Evolutionary conservation across 1,284 basidiomycete species (phyloP).

Genomic region (Leccinum subspadiceum): DNA sequence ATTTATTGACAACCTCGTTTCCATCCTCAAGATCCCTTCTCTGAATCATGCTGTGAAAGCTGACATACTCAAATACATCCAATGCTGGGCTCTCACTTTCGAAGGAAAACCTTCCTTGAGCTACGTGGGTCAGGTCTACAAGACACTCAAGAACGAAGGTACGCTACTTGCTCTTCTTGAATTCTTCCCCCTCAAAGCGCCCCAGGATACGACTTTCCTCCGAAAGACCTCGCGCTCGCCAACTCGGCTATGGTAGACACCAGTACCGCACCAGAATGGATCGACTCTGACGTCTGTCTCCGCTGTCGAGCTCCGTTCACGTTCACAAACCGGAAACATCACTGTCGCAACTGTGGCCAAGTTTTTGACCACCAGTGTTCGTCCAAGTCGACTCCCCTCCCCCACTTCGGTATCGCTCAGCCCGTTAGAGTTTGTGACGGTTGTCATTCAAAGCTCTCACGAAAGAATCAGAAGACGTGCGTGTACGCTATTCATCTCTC

Average conservation of each 20-base stretch:
- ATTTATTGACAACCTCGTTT: conserved; percentile 90
- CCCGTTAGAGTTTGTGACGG: conserved; percentile 94
- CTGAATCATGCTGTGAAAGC: conserved; percentile 84
- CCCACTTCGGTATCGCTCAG: conserved; percentile 92
- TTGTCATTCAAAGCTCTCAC: conserved; percentile 76
- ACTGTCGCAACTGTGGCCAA: conserved; percentile 97
- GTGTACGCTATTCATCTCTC: background rate
- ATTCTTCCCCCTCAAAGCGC: conserved; percentile 26
- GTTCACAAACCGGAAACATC: conserved; percentile 97
- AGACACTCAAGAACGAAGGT: conserved; percentile 76
- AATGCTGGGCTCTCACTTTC: conserved; percentile 93
- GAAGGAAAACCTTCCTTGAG: conserved; percentile 75
- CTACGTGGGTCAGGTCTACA: conserved; percentile 81
- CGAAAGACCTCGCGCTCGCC: conserved; percentile 66
- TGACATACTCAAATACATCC: conserved; percentile 77
- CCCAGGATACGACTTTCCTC: conserved; percentile 76
- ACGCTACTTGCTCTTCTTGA: conserved; percentile 17
- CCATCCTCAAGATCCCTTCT: conserved; percentile 71
- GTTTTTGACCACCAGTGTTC: conserved; percentile 97
- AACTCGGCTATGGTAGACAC: conserved; percentile 86
- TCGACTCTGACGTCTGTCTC: conserved; percentile 93
- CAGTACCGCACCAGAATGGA: conserved; percentile 91
- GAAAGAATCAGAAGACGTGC: conserved; percentile 54
- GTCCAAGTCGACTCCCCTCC: conserved; percentile 79
- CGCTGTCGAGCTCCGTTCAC: conserved; percentile 90